phyloP scores from a whole-genome alignment of 805 yeast genomes.

The Jamesozyma gamospora region DNA sequence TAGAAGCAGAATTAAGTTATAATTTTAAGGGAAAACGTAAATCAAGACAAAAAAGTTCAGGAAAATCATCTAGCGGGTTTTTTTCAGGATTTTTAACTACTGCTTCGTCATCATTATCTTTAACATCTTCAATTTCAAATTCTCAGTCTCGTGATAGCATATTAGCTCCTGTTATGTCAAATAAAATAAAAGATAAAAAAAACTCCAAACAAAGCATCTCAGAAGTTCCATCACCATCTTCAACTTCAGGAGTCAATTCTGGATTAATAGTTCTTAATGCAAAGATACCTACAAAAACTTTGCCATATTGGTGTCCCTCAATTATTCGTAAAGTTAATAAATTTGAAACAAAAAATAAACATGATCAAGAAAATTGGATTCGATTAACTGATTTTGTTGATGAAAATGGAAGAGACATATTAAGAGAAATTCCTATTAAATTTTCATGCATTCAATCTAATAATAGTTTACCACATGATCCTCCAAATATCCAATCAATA shows the following conservation, averaged over 20 bases:
- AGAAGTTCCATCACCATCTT: neutral
- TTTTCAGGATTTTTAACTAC: conserved; percentile 19
- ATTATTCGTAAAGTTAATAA: conserved; percentile 31
- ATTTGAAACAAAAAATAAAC: conserved; percentile 25
- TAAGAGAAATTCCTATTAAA: conserved; percentile 23
- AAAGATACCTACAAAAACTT: conserved; percentile 26
- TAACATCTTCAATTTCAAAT: neutral
- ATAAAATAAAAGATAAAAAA: neutral
- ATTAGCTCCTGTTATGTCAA: neutral
- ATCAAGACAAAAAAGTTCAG: conserved; percentile 4
- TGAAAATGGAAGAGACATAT: conserved; percentile 20
- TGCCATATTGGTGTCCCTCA: conserved; percentile 33
- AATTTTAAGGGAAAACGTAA: conserved; percentile 16
- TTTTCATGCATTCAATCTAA: conserved; percentile 28
- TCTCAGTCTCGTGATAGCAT: neutral
- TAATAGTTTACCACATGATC: conserved; percentile 20
- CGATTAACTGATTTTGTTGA: conserved; percentile 21
- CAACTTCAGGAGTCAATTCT: conserved; percentile 7
- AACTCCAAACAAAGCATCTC: neutral
- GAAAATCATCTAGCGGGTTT: conserved; percentile 13
- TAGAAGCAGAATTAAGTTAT: conserved; percentile 25
- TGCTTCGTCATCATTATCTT: conserved; percentile 4
- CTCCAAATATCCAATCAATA: conserved; percentile 27
- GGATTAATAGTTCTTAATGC: conserved; percentile 28
- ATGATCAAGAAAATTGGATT: conserved; percentile 30